These are phyloP conservation scores for Thalassiosira profunda DNA, from an alignment of 108 stramenopile species.

Conservation along the genomic window DNA sequence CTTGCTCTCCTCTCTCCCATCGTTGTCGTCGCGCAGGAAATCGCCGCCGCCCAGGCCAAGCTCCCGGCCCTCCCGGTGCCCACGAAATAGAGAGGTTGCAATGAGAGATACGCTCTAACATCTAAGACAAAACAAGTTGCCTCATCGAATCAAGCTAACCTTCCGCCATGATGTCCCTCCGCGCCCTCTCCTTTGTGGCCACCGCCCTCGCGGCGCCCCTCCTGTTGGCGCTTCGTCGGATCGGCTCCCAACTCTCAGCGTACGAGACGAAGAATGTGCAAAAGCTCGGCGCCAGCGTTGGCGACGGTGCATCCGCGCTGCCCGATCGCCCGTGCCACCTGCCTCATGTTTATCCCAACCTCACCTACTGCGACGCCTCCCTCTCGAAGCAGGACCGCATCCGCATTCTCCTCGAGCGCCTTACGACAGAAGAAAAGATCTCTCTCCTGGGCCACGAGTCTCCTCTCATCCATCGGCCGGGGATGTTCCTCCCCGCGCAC, in stretches of 20 bases:
- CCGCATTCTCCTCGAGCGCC: slow-evolving; percentile 28
- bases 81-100: slow-evolving; percentile 19
- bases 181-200: no score
- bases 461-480: slow-evolving; percentile 14
- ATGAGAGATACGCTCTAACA: no score
- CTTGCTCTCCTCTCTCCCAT: background rate
- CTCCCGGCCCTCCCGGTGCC: slow-evolving; percentile 24
- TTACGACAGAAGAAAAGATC: slow-evolving; percentile 39
- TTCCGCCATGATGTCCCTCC: no score
- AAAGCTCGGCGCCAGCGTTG: no score
- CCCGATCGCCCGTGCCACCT: background rate
- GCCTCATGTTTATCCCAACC: background rate
- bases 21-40: slow-evolving; percentile 24
- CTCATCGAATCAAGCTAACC: no score
- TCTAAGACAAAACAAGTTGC: no score
- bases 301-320: no score
- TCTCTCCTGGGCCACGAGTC: slow-evolving; percentile 45
- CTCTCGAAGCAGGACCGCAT: slow-evolving; percentile 34
- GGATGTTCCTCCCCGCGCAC: slow-evolving; percentile 42
- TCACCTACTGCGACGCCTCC: slow-evolving; percentile 41
- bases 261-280: background rate
- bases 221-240: background rate
- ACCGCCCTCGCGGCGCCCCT: background rate
- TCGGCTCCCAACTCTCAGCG: background rate
- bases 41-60: slow-evolving; percentile 42